These are phyloP conservation scores for Adenanthera pavonina DNA, from an alignment of 306 rosid species.

Conservation along the genomic window DNA sequence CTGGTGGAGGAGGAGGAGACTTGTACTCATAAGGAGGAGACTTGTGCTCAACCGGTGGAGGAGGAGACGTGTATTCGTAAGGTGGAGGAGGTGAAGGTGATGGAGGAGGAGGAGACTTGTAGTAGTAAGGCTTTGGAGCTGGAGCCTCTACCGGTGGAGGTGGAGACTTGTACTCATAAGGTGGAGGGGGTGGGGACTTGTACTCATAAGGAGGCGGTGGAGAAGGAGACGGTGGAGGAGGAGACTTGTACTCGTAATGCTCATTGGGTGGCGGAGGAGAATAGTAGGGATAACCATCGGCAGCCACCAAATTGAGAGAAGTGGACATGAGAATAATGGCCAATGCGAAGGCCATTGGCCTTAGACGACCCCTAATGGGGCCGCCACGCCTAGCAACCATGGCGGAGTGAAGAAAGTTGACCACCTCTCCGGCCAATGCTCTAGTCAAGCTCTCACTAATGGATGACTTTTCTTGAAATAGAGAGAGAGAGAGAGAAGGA, in stretches of 20 bases:
- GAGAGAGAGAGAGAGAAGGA: conserved; percentile 15
- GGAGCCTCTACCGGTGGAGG: conserved; percentile 23
- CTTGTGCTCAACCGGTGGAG: neutral
- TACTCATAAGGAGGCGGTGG: conserved; percentile 29
- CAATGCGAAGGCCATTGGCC: conserved; percentile 75
- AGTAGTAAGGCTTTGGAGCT: neutral
- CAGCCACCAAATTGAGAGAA: conserved; percentile 67
- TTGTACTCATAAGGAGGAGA: conserved; percentile 8
- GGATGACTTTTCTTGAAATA: neutral
- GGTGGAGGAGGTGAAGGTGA: neutral
- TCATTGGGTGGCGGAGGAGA: conserved; percentile 75
- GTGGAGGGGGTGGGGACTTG: conserved; percentile 30
- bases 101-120: conserved; percentile 22
- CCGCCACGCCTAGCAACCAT: conserved; percentile 68
- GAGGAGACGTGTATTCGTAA: conserved; percentile 30
- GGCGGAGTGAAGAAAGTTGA: conserved; percentile 25
- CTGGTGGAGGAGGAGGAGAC: conserved; percentile 51
- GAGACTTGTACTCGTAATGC: conserved; percentile 44
- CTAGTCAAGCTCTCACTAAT: conserved; percentile 29
- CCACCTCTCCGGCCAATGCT: conserved; percentile 47
- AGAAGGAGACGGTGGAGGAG: conserved; percentile 39
- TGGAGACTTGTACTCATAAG: conserved; percentile 15
- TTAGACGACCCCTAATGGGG: conserved; percentile 75
- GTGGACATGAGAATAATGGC: conserved; percentile 60
- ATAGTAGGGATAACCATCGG: conserved; percentile 69